Evolutionary conservation across 129 eudicot species (phyloP), one percentile per base, ranked within the genome.

Genomic region (Helianthus tuberosus): DNA sequence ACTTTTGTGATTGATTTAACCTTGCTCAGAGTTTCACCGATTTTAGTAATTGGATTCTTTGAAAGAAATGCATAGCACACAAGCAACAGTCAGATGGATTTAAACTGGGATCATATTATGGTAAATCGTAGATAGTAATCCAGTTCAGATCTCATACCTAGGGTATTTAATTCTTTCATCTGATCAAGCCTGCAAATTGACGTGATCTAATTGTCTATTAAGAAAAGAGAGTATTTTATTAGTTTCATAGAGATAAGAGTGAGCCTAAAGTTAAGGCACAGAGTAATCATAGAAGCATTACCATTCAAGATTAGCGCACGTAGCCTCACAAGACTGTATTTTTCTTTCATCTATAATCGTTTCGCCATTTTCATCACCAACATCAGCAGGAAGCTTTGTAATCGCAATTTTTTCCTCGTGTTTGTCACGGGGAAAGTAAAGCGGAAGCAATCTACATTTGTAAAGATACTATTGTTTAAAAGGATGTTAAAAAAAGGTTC

Each of bases 341-440:
- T 91, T 95, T n/a, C 99, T 89, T 80, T 95, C 99, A 77, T 89
- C 96, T 73, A 95, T 86, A 48, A 83, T 81, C 50, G 99, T 95
- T 69, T 91, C 99, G 29, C 99, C 99, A 84, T 95, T 91, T 89
- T 95, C 99, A 89, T 95, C 99, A 49, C 99, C 99, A 80, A 95
- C 99, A 91, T 95, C 99, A 11, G 97, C 92, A 69, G 99, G 99
- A 75, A 95, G 97, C 88, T 95, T 91, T 20, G 81, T 73, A 64
- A 87, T 84, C 20, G 97, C 96, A 10, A 87, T 78, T 73, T 75
- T 93, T 69, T 95, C 99, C 72, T 95, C 99, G 14, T 86, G 84
- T 71, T 85, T 84, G 80, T 95, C 94, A 58, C 97, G 96, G 16
- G 99, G 99, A 75, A 95, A 95, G 84, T 95, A 95, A 36, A 95